Conservation (phyloP, 768 basidiomycete genomes). For the Boletus rufocinnamomeus region DNA sequence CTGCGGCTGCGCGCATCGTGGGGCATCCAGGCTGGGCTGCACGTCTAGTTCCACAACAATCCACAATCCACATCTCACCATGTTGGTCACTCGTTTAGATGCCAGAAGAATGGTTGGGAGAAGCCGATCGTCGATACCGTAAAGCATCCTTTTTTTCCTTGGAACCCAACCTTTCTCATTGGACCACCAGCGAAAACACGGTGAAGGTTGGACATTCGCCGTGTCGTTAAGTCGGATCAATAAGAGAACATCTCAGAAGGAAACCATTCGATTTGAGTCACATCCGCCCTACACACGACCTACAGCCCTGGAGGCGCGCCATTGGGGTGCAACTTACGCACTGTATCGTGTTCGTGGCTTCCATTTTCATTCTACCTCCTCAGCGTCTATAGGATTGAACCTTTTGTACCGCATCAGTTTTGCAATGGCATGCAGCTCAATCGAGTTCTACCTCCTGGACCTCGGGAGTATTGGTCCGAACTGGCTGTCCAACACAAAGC, state of each 20-base stretch:
- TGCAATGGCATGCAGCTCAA: constrained; percentile 76
- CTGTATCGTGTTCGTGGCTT: constrained; percentile 74
- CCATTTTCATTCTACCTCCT: not conserved
- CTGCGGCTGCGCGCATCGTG: not conserved
- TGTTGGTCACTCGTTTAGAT: constrained; percentile 43
- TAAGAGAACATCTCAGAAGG: constrained; percentile 68
- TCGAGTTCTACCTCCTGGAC: constrained; percentile 76
- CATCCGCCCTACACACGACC: constrained; percentile 67
- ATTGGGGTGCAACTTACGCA: constrained; percentile 89
- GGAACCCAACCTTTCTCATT: constrained; percentile 8
- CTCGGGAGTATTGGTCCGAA: constrained; percentile 85
- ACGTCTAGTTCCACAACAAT: not conserved
- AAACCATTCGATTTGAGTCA: constrained; percentile 71
- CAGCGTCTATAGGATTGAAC: constrained; percentile 10
- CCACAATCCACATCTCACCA: constrained; percentile 1
- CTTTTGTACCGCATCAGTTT: constrained; percentile 48
- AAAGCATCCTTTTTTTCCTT: constrained; percentile 13
- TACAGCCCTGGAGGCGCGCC: constrained; percentile 80
- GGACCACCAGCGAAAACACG: constrained; percentile 45
- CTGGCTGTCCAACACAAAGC: constrained; percentile 70
- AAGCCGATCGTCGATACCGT: constrained; percentile 80
- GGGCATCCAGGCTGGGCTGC: not conserved
- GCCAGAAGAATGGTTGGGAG: constrained; percentile 90
- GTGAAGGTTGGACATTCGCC: constrained; percentile 60
- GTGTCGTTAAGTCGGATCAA: constrained; percentile 68